phyloP scores from a whole-genome alignment of 495 filamentous ascomycete species.

The Parmelia sp. region DNA sequence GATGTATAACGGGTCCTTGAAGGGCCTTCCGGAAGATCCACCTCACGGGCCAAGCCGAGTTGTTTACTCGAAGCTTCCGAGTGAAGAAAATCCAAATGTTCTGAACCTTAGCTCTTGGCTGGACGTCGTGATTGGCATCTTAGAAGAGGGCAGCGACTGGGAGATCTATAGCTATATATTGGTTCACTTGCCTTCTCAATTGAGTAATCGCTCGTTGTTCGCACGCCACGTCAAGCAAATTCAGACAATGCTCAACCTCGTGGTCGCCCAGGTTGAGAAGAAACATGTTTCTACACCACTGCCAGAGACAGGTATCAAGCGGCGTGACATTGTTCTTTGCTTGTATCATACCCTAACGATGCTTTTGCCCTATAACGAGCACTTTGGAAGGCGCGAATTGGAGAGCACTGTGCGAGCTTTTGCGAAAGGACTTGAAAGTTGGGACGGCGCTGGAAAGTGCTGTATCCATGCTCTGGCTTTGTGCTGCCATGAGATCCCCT shows the following conservation, averaged over 20 bases:
- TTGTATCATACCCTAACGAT: constrained; percentile 79
- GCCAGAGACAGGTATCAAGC: constrained; percentile 65
- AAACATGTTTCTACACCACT: constrained; percentile 62
- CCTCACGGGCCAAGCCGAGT: constrained; percentile 41
- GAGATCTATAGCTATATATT: constrained; percentile 89
- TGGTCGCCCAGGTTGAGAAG: constrained; percentile 74
- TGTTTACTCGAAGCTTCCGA: constrained; percentile 32
- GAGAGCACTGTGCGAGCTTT: constrained; percentile 85
- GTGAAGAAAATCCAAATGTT: constrained; percentile 29
- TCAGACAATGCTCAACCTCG: constrained; percentile 62
- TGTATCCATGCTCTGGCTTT: constrained; percentile 93
- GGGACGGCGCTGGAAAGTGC: constrained; percentile 78
- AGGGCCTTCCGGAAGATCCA: constrained; percentile 49
- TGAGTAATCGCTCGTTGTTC: constrained; percentile 87
- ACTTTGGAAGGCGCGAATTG: constrained; percentile 77
- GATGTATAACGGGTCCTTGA: constrained; percentile 43
- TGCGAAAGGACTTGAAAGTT: constrained; percentile 65
- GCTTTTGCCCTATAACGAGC: constrained; percentile 77
- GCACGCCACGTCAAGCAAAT: constrained; percentile 62
- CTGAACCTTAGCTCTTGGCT: constrained; percentile 71
- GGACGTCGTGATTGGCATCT: constrained; percentile 61
- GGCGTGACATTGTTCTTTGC: constrained; percentile 80
- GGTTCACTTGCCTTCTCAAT: constrained; percentile 77
- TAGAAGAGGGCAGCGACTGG: constrained; percentile 81
- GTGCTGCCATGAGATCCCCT: constrained; percentile 87